phyloP scores from a whole-genome alignment of 2,329 filamentous ascomycete species.

The Fusarium sambucinum region DNA sequence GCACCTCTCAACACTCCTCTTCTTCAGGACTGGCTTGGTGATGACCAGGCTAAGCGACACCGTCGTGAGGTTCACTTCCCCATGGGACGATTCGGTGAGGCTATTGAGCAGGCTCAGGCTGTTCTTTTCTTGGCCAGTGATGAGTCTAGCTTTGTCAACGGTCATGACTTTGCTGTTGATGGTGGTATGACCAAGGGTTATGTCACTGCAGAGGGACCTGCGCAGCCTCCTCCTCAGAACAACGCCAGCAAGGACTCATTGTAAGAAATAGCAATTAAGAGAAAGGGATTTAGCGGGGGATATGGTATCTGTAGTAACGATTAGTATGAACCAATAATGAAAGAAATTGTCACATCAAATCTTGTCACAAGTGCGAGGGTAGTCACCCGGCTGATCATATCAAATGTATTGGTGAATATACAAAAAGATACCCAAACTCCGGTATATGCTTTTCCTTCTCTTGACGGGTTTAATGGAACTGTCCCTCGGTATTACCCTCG shows the following conservation, averaged over 20 bases:
- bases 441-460: conserved; percentile 44
- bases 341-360: conserved; percentile 18
- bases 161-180: conserved; percentile 93
- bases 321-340: conserved; percentile 38
- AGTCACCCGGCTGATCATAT: conserved; percentile 16
- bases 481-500: conserved; percentile 88
- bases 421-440: conserved; percentile 44
- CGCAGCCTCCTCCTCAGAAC: conserved; percentile 67
- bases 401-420: conserved; percentile 23
- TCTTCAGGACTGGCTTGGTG: conserved; percentile 92
- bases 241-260: conserved; percentile 67
- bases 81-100: conserved; percentile 87
- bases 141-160: conserved; percentile 90
- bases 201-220: conserved; percentile 73
- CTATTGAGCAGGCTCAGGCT: conserved; percentile 91
- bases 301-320: conserved; percentile 30
- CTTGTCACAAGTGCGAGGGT: conserved; percentile 19
- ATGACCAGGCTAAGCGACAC: conserved; percentile 83
- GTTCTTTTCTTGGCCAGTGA: conserved; percentile 90
- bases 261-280: neutral
- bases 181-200: conserved; percentile 97
- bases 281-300: neutral
- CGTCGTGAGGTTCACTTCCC: conserved; percentile 92
- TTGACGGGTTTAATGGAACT: conserved; percentile 60
- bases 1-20: conserved; percentile 93